Base-by-base conservation (phyloP, 805 yeast genomes). In the Kodamaea laetipori region DNA sequence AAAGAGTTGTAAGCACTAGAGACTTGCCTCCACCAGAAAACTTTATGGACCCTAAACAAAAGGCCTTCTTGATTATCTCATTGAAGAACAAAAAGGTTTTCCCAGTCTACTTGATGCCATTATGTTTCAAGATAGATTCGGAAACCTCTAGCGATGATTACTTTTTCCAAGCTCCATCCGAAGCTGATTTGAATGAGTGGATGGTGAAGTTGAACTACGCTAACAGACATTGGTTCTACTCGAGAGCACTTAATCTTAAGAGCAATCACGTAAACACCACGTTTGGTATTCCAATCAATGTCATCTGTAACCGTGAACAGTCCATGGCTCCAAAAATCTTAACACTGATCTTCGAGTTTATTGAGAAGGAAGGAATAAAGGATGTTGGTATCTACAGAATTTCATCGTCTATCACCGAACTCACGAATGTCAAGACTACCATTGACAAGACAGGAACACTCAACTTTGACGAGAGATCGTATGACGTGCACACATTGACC, bases 371-470 rank as follows among this genome's bases (percentile, higher is more conserved):
- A 42, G 97, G 98, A 0, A 61, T 92, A 21, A 90, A 88, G 52
- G 97, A 90, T 58, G 86, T 88, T 42, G 98, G 98, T 12, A 71
- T 92, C 10, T 92, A 92, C 61, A 80, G 98, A 60, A 78, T 77
- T 49, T 74, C 81, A 56, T 75, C 82, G 0, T 76, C 82, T 0
- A 50, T 77, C 19, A 66, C 73, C 46, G 77, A 74, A 27, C 64
- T 79, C 49, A 66, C 57, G 37, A 64, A 65, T 34, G 63, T 76
- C 44, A 75, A 69, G 49, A 56, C 64, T 1, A 66, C 64, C 41
- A 74, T 79, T 43, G 80, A 79, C 52, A 61, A 59, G 43, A 45
- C 58, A 4, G 83, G 83, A 3, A 67, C 66, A 36, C 62, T 77
- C 46, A 69, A 74, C 51, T 71, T 76, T 63, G 81, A 76, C 47